These are phyloP conservation scores for Pedinophyceae sp. DNA, from an alignment of 139 green algal genomes.

Conservation along the genomic window DNA sequence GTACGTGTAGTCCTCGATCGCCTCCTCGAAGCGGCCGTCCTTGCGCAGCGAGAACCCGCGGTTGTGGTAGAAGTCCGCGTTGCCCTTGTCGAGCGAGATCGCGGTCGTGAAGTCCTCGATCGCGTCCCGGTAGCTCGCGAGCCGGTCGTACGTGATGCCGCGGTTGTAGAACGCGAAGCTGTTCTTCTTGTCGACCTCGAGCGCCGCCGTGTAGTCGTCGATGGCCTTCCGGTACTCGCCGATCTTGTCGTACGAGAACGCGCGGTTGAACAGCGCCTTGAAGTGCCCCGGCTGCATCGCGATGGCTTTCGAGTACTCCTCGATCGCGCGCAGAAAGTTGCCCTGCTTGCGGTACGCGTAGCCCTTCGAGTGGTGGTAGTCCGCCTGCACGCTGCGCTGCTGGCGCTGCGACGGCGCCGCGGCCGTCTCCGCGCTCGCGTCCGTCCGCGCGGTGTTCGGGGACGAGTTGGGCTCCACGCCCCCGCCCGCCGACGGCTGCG, in stretches of 20 bases:
- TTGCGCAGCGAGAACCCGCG: slow-evolving; percentile 70
- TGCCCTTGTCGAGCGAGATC: slow-evolving; percentile 46
- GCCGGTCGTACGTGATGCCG: slow-evolving; percentile 51
- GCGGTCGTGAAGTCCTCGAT: slow-evolving; percentile 50
- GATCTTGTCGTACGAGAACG: slow-evolving; percentile 68
- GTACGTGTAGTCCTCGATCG: slow-evolving; percentile 55
- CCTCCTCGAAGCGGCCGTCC: slow-evolving; percentile 41
- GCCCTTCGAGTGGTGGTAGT: slow-evolving; percentile 37
- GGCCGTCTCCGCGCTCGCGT: not conserved
- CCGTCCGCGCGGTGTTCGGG: slow-evolving; percentile 9
- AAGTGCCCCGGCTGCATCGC: slow-evolving; percentile 46
- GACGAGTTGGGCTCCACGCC: not conserved
- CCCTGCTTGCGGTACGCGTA: slow-evolving; percentile 45
- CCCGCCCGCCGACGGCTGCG: not conserved
- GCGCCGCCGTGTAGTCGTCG: slow-evolving; percentile 44
- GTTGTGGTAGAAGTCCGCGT: slow-evolving; percentile 81
- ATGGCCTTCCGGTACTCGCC: slow-evolving; percentile 14
- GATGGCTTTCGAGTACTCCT: slow-evolving; percentile 51
- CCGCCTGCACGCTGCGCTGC: slow-evolving; percentile 11
- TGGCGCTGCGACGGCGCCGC: slow-evolving; percentile 3
- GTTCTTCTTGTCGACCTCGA: slow-evolving; percentile 38
- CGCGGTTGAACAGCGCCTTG: slow-evolving; percentile 71
- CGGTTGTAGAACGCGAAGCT: slow-evolving; percentile 67
- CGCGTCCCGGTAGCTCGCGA: slow-evolving; percentile 36
- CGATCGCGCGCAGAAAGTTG: slow-evolving; percentile 38